Evolutionary conservation across 108 stramenopile genomes (phyloP), one percentile per base, ranked within the genome.

Genomic region (Skeletonema costatum): DNA sequence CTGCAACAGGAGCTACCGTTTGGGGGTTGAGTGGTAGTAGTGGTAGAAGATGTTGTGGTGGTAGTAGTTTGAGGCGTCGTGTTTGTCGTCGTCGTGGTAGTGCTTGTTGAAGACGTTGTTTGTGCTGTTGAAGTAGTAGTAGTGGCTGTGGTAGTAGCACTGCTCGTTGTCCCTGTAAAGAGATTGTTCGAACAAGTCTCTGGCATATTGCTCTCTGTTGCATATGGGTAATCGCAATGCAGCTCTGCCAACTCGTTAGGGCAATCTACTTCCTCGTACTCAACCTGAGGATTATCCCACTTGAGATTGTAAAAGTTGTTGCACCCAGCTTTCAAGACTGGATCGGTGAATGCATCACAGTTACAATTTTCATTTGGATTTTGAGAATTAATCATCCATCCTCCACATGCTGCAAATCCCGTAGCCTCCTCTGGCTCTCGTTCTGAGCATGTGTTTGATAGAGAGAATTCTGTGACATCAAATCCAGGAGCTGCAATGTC

Each of bases 401-500:
- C 13, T 1, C 60, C 48, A 32, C 83, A 84, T 4, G 76, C 38
- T 30, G 64, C 53, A 19, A 83, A 78, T 16, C 70, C 81, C 42
- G 29, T 10, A 19, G 21, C 48, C 30, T 75, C 74, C n/a, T 68
- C 53, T 13, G 74, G 74, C 68, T 75, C 74, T 5, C 48, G 67
- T 14, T 30, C 32, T 0, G 41, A 14, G 50, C 74, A 75, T 17
- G 48, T 60, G 56, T 75, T 68, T 2, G 14, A 13, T 25, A 30
- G 21, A 16, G 72, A 75, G 41, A 33, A 66, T 17, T 25, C 73
- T 13, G 32, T 16, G 32, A 82, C 69, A 60, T 86, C 85, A 66
- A 86, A 86, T 63, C 85, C 85, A 12, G 81, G 85, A 4, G 85
- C 80, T 58, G 81, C 81, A 64, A 86, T 82, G 64, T 86, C 85